Percentiles rank a stretch among this genome's conserved stretches.
Evolutionary conservation across 345 rosid species (phyloP).

Genomic region (Citrus reticulata): DNA sequence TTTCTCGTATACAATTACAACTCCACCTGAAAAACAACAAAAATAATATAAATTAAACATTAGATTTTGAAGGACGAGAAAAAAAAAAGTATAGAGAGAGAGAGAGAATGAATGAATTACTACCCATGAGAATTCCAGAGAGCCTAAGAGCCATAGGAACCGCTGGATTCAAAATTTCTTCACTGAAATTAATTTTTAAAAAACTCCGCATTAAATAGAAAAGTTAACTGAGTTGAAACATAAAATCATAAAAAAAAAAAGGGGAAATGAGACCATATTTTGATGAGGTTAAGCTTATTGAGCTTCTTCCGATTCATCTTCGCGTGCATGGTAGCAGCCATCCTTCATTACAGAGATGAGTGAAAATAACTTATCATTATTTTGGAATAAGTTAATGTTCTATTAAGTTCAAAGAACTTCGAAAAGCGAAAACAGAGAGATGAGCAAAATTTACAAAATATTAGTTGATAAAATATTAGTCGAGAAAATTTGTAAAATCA

Average conservation of each 20-base stretch:
- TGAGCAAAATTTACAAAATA: background rate
- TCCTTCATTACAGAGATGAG: conserved; percentile 39
- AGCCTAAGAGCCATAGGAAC: conserved; percentile 94
- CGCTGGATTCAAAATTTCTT: conserved; percentile 85
- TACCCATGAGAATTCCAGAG: conserved; percentile 93
- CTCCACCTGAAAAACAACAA: conserved; percentile 57
- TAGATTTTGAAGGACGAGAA: background rate
- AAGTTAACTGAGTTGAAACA: background rate
- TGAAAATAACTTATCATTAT: background rate
- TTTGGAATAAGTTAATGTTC: background rate
- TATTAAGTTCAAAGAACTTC: conserved; percentile 3
- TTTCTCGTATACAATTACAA: conserved; percentile 86
- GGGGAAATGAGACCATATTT: conserved; percentile 51
- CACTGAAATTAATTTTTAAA: conserved; percentile 33
- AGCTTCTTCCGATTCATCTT: conserved; percentile 78
- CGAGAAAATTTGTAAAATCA: background rate
- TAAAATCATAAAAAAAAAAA: background rate
- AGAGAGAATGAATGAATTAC: background rate
- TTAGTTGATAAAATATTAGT: background rate
- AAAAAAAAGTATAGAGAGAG: background rate
- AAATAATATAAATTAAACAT: background rate
- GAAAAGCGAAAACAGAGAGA: background rate
- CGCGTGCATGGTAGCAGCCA: conserved; percentile 87
- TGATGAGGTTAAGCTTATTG: conserved; percentile 59
- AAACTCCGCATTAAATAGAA: background rate